Conservation (phyloP, 2,329 filamentous ascomycete genomes). For the Epichloe coenophiala region DNA sequence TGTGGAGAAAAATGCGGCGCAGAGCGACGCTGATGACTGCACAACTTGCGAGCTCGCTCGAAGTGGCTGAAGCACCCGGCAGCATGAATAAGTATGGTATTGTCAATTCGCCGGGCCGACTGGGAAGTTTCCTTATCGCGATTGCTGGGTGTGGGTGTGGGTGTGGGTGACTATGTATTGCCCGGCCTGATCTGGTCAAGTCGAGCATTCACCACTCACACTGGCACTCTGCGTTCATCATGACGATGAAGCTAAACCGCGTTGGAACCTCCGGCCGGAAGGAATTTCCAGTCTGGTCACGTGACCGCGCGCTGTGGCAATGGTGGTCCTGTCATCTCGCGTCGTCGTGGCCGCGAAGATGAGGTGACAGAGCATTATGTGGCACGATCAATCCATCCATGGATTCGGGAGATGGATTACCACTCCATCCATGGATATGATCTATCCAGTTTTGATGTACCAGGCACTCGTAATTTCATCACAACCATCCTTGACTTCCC, state of each 20-base stretch:
- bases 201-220: not conserved
- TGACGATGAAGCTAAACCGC: not conserved
- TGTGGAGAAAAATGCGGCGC: not conserved
- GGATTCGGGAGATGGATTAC: slow-evolving; percentile 37
- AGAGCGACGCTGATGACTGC: not conserved
- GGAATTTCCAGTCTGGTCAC: not conserved
- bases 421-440: slow-evolving; percentile 46
- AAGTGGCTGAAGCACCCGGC: not conserved
- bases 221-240: not conserved
- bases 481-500: not conserved
- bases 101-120: not conserved
- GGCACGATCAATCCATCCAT: slow-evolving; percentile 4
- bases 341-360: not conserved
- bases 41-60: not conserved
- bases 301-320: not conserved
- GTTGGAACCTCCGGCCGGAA: not conserved
- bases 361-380: not conserved
- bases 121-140: not conserved
- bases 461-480: slow-evolving; percentile 33
- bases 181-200: too few species aligned
- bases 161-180: too few species aligned
- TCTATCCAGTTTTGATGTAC: slow-evolving; percentile 44
- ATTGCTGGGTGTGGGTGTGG: not conserved
- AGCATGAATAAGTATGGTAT: not conserved
- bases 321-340: not conserved